Evolutionary conservation across 345 rosid species (phyloP), one percentile per base, ranked within the genome.

Genomic region (Eucalyptus caleyi): DNA sequence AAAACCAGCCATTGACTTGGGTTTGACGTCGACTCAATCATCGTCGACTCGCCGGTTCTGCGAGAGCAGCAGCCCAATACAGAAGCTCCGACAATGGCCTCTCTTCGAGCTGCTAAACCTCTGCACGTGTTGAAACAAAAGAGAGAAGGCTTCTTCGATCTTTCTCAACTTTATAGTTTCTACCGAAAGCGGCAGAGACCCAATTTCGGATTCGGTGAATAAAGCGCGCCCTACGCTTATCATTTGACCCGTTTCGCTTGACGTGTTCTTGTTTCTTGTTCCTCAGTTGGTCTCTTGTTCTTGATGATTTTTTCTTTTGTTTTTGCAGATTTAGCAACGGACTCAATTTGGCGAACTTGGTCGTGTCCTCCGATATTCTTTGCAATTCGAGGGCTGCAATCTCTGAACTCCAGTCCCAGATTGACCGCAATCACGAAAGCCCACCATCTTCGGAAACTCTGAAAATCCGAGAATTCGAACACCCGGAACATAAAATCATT

Each of bases 331-430:
- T 90, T 44, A 89, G 91, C 93, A 88, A 91, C 60, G 92, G 94
- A 6, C 45, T 83, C 16, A 94, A 91, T 65, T 91, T 93, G 83
- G 95, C 94, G 53, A 94, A 89, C 89, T 92, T 92, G 37, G 89
- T 88, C 89, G 91, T 93, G 89, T 92, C 88, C 90, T 94, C 97
- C 10, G 95, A 89, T 86, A 86, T 96, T 47, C 90, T 95, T 87
- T 44, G 69, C 6, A 87, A 30, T 50, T 92, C 96, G 27, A 94
- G 94, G 93, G 88, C 4, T 7, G 91, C 92, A 88, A 91, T 95
- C 89, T 83, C 26, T 26, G 67, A 90, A 83, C 87, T 92, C 69
- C 90, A 86, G 4, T 77, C 88, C 83, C 44, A 87, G 89, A 65
- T 65, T n/a, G 77, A 56, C 62, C 62, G 62, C 62, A 56, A 23